phyloP scores from a whole-genome alignment of 2,329 filamentous ascomycete species.

The Leptographium lundbergii region DNA sequence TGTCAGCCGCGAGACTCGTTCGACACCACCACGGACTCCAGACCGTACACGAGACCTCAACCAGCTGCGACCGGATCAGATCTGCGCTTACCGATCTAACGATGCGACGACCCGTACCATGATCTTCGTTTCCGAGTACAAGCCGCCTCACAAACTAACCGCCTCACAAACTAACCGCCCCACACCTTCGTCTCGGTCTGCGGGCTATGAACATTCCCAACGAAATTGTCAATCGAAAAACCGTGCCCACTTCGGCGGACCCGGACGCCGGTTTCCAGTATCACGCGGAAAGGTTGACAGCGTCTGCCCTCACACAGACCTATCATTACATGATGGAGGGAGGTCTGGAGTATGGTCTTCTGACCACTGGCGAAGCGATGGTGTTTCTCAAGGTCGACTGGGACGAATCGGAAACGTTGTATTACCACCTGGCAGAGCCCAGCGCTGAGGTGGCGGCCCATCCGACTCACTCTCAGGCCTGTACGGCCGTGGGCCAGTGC shows the following conservation, averaged over 20 bases:
- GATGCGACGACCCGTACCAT: background rate
- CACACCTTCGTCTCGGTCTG: background rate
- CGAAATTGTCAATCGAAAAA: background rate
- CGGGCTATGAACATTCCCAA: background rate
- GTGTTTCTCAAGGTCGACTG: background rate
- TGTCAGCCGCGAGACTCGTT: background rate
- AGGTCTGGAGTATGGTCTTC: background rate
- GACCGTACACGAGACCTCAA: background rate
- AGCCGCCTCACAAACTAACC: too few species aligned
- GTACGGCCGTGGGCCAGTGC: background rate
- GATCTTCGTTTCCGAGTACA: background rate
- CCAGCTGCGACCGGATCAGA: background rate
- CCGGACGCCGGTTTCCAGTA: background rate
- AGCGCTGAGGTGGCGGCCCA: background rate
- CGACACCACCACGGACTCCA: background rate
- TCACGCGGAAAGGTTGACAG: background rate
- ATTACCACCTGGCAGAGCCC: background rate
- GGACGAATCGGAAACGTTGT: background rate
- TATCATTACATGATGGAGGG: background rate
- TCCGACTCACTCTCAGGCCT: background rate
- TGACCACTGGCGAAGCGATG: background rate
- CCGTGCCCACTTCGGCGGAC: background rate
- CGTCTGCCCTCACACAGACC: background rate
- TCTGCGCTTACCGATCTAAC: background rate
- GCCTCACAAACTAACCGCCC: background rate